phyloP scores from a whole-genome alignment of 768 basidiomycete genomes.

The Arthromyces matolae region DNA sequence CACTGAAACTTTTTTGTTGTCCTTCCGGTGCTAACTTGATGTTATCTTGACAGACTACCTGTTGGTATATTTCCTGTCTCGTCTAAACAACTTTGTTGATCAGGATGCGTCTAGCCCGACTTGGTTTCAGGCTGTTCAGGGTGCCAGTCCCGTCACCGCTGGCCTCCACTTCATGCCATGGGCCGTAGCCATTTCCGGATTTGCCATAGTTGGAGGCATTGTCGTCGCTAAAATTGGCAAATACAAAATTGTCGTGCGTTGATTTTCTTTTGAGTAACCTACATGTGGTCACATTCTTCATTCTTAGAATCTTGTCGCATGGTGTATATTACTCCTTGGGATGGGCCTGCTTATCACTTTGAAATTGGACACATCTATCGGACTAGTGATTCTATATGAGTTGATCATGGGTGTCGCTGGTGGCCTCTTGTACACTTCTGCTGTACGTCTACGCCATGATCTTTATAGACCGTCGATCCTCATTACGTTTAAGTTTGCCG shows the following conservation, averaged over 20 bases:
- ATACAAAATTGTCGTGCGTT: conserved; percentile 21
- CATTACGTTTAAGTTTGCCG: conserved; percentile 31
- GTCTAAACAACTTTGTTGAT: background rate
- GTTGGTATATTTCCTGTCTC: background rate
- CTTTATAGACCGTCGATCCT: background rate
- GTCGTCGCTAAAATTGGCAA: conserved; percentile 21
- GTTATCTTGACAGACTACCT: background rate
- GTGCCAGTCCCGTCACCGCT: conserved; percentile 29
- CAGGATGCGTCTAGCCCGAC: background rate
- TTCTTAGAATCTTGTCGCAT: conserved; percentile 16
- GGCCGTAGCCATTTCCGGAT: conserved; percentile 30
- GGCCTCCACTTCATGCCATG: conserved; percentile 33
- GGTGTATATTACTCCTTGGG: conserved; percentile 27
- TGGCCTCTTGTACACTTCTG: conserved; percentile 12
- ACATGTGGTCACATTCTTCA: background rate
- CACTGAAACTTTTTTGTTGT: background rate
- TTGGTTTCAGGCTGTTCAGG: conserved; percentile 36
- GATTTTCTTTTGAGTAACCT: conserved; percentile 12
- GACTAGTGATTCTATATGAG: conserved; percentile 6
- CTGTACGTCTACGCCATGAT: background rate
- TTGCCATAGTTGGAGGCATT: conserved; percentile 34
- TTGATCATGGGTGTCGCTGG: conserved; percentile 6
- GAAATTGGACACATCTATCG: conserved; percentile 20
- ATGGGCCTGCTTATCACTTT: conserved; percentile 33
- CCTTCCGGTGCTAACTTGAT: background rate